Percentiles rank a stretch among this genome's conserved stretches.
These are phyloP conservation scores for Spathaspora girioi DNA, from an alignment of 805 yeast species.

Conservation along the genomic window DNA sequence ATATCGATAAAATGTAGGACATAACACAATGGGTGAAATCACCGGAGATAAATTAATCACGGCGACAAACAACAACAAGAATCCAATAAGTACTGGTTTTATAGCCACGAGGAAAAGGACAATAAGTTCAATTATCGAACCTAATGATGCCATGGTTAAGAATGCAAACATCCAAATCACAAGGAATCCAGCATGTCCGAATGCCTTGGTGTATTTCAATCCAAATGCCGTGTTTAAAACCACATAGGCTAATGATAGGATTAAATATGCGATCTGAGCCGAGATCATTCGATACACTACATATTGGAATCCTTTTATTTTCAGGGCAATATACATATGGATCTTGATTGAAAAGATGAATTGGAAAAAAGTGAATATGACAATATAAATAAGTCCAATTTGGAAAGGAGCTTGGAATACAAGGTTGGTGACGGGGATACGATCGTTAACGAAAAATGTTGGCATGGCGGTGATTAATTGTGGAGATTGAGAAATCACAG, in stretches of 20 bases:
- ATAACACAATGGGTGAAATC: conserved; percentile 22
- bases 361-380: conserved; percentile 31
- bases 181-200: conserved; percentile 30
- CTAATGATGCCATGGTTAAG: conserved; percentile 28
- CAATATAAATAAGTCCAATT: conserved; percentile 29
- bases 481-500: conserved; percentile 15
- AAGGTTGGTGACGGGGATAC: conserved; percentile 19
- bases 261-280: conserved; percentile 25
- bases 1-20: conserved; percentile 25
- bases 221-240: conserved; percentile 27
- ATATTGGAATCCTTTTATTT: conserved; percentile 22
- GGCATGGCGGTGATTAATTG: conserved; percentile 22
- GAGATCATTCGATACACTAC: conserved; percentile 20
- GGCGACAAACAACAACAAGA: conserved; percentile 22
- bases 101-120: conserved; percentile 18
- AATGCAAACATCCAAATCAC: conserved; percentile 30
- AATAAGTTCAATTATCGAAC: conserved; percentile 25
- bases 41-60: conserved; percentile 30
- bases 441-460: conserved; percentile 18
- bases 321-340: conserved; percentile 23
- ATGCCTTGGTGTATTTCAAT: conserved; percentile 15
- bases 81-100: conserved; percentile 26
- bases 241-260: conserved; percentile 25
- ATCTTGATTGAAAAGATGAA: conserved; percentile 24
- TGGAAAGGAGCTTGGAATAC: conserved; percentile 29